Percentiles rank a stretch among this genome's conserved stretches.
Evolutionary conservation across 2,329 filamentous ascomycete genomes (phyloP).

Genomic region (Meredithiella fracta): DNA sequence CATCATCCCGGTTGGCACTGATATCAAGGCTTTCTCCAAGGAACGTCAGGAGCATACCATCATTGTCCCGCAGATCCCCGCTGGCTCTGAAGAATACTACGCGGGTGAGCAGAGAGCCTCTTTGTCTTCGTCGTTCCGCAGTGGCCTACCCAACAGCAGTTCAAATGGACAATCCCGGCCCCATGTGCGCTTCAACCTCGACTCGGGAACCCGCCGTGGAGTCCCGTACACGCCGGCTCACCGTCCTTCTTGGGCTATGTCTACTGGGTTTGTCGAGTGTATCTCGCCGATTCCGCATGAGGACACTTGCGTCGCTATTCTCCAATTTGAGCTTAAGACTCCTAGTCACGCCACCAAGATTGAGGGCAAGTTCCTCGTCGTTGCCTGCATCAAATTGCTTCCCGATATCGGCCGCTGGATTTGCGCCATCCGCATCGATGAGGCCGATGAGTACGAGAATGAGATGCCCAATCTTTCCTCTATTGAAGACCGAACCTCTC

Average conservation of each 20-base stretch:
- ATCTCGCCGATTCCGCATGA: conserved; percentile 12
- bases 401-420: conserved; percentile 10
- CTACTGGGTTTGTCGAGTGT: conserved; percentile 2
- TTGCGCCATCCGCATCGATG: conserved; percentile 12
- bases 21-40: conserved; percentile 8
- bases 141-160: not conserved
- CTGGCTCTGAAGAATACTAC: not conserved
- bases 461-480: conserved; percentile 12
- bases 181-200: conserved; percentile 8
- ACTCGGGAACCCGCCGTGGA: conserved; percentile 8
- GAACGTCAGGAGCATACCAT: conserved; percentile 13
- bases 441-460: conserved; percentile 11
- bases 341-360: conserved; percentile 12
- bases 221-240: conserved; percentile 10
- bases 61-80: conserved; percentile 9
- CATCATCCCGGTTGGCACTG: conserved; percentile 10
- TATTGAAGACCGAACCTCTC: not conserved
- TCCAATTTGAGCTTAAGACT: conserved; percentile 9
- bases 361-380: conserved; percentile 11
- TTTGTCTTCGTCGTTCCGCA: conserved; percentile 1
- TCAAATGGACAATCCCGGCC: not conserved
- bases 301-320: conserved; percentile 11
- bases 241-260: conserved; percentile 11
- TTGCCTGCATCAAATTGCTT: conserved; percentile 10
- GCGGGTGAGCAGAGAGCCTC: not conserved